Evolutionary conservation across 805 yeast species (phyloP).

Genomic region (Schwanniomyces occidentalis): DNA sequence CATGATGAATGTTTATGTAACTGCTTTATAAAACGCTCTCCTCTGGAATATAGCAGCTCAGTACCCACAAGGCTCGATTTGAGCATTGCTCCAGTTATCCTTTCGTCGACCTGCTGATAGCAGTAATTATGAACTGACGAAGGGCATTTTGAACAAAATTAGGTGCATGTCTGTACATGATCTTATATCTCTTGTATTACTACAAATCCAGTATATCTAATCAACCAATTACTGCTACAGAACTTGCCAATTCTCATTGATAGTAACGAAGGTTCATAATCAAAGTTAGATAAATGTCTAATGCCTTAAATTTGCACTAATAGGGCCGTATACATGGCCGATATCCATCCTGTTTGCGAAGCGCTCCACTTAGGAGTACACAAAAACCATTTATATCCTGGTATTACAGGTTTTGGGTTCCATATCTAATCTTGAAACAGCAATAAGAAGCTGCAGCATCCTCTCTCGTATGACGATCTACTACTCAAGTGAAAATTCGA

Average conservation of each 20-base stretch:
- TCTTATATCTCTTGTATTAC: neutral
- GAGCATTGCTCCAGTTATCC: neutral
- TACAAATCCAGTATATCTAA: too few relatives aligned
- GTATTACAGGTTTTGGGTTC: neutral
- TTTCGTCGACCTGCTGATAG: neutral
- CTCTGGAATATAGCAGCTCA: neutral
- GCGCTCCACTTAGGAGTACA: neutral
- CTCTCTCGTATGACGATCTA: neutral
- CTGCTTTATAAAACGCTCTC: neutral
- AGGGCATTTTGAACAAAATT: neutral
- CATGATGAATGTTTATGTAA: neutral
- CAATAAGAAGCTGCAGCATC: neutral
- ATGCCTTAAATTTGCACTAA: neutral
- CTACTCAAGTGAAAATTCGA: neutral
- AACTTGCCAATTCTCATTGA: neutral
- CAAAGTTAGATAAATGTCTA: neutral
- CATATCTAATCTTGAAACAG: neutral
- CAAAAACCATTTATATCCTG: neutral
- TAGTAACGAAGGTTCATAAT: neutral
- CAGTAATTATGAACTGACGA: neutral
- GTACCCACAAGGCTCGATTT: neutral
- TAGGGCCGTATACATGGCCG: neutral
- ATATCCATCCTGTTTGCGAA: neutral
- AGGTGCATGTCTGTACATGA: neutral
- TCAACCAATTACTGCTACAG: neutral